These are phyloP conservation scores for Fusarium incarnatum DNA, from an alignment of 2,329 filamentous ascomycete genomes.

Conservation along the genomic window DNA sequence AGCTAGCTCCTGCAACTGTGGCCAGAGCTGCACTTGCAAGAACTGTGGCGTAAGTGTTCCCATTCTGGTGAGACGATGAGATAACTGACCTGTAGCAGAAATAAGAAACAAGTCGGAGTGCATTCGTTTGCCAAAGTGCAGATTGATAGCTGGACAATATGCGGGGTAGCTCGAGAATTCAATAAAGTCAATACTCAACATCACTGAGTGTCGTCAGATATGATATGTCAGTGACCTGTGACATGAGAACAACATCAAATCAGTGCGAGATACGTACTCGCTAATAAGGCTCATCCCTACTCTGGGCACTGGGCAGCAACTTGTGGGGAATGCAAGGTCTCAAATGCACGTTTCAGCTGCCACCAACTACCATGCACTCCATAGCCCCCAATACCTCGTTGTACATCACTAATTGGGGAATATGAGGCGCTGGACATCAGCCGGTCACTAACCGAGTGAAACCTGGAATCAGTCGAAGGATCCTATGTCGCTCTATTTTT, in stretches of 20 bases:
- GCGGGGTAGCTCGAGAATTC: neutral
- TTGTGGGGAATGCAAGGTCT: neutral
- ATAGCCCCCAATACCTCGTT: no score
- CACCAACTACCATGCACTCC: no score
- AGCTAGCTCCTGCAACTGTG: slow-evolving; percentile 4
- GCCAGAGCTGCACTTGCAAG: slow-evolving; percentile 21
- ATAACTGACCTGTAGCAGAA: neutral
- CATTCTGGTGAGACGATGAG: accelerated
- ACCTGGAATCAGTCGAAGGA: neutral
- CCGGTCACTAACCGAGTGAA: no score
- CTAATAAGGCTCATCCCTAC: neutral
- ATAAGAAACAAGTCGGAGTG: neutral
- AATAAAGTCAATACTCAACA: neutral
- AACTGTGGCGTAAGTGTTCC: slow-evolving; percentile 11
- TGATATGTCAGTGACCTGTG: neutral
- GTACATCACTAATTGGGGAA: no score
- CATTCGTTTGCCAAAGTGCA: neutral
- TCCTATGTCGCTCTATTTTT: neutral
- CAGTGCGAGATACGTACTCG: neutral
- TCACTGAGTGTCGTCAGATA: neutral
- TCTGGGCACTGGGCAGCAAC: neutral
- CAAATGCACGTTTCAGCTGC: neutral
- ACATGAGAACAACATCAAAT: neutral
- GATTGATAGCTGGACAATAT: neutral
- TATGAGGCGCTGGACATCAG: no score